Evolutionary conservation across 805 yeast species (phyloP), one percentile per base, ranked within the genome.

Genomic region (Komagataella pseudopastoris): DNA sequence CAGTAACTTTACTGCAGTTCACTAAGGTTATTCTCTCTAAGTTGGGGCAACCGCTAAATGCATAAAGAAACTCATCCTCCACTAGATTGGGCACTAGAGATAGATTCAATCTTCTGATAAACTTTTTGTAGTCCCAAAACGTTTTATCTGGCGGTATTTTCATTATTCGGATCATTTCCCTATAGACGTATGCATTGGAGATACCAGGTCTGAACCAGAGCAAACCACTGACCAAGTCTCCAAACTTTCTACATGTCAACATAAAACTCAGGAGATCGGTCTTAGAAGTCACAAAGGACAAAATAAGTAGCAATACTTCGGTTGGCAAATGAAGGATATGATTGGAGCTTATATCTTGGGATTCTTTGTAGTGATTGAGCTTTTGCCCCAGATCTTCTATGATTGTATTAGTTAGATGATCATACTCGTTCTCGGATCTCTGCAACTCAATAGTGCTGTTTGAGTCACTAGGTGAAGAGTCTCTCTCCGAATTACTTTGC

Each of bases 191-290:
- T 48, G 71, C 73, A 54, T 72, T 71, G 55, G 75, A 77, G 64
- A 87, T 73, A 46, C 77, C 78, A 3, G 97, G 96, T 53, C 98
- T 77, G 62, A 87, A 86, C 95, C 96, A 90, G 30, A 90, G 69
- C 46, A 83, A 72, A 59, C 87, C 96, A 8, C 88, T 80, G 12
- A 86, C 80, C 46, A 86, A 71, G 56, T 80, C 77, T 8, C 89
- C 85, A 85, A 96, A 89, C 54, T 81, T 76, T 58, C 79, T 81
- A 66, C 96, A 89, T 6, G 88, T 90, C 1, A 88, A 72, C 55
- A 88, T 68, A 20, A 84, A 65, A 12, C 79, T 71, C 23, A 78
- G 80, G 53, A 82, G 68, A 58, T 84, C 89, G 3, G 74, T 61
- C 56, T 75, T 78, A 46, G 83, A 74, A 49, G 74, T 79, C 50